Evolutionary conservation across 306 rosid genomes (phyloP).

Genomic region (Rosa multiflora): DNA sequence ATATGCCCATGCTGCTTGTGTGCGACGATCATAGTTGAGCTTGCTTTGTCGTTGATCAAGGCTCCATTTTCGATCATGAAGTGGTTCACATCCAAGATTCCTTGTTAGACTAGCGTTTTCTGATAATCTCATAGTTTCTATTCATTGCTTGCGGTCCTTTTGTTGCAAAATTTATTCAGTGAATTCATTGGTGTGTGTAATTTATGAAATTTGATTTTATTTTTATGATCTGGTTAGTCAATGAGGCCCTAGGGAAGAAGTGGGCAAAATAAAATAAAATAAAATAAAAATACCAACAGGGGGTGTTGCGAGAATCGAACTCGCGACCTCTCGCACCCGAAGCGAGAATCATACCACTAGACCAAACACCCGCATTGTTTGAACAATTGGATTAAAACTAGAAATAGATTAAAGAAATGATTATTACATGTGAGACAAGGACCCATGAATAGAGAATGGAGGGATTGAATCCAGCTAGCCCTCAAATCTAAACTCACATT

Average conservation of each 20-base stretch:
- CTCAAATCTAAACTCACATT: background rate
- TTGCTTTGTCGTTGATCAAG: conserved; percentile 65
- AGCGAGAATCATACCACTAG: conserved; percentile 14
- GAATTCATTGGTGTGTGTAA: background rate
- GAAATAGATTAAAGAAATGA: background rate
- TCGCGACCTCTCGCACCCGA: conserved; percentile 15
- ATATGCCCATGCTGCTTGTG: conserved; percentile 91
- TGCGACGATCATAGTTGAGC: conserved; percentile 69
- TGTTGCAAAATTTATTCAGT: background rate
- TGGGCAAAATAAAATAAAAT: too few species aligned
- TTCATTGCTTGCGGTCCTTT: background rate
- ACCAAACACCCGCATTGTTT: background rate
- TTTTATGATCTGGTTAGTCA: too few species aligned
- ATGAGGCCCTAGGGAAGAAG: too few species aligned
- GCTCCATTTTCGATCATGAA: conserved; percentile 73
- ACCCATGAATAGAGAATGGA: too few species aligned
- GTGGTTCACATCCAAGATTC: conserved; percentile 87
- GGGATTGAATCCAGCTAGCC: too few species aligned
- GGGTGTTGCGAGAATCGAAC: conserved; percentile 13
- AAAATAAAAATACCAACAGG: too few species aligned
- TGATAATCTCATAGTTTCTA: background rate
- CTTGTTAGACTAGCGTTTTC: conserved; percentile 45
- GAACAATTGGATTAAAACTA: background rate
- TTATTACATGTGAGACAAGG: too few species aligned
- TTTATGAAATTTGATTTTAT: background rate